Percentiles rank a stretch among this genome's conserved stretches.
Conservation (phyloP, 2,329 filamentous ascomycete species). For the Rugonectria rugulosa region DNA sequence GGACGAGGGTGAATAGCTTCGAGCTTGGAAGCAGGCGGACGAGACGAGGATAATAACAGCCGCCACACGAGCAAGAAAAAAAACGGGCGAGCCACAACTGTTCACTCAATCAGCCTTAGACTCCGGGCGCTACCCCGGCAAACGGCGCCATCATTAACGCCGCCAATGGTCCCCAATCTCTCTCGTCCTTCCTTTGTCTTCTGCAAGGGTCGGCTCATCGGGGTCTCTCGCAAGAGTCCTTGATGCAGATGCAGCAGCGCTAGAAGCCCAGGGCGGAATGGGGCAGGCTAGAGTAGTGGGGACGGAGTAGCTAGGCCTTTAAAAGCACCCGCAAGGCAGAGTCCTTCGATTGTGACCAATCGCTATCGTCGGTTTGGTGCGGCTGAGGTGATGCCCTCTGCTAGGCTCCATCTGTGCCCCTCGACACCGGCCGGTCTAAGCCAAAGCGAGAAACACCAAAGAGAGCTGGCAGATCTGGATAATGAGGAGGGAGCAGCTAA, state of each 20-base stretch:
- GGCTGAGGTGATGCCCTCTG: slow-evolving; percentile 32
- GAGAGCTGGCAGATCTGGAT: neutral
- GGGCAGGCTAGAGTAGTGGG: no score
- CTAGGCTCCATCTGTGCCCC: slow-evolving; percentile 11
- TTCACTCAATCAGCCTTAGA: neutral
- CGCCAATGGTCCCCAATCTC: neutral
- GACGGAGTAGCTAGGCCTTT: no score
- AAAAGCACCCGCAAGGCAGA: slow-evolving; percentile 35
- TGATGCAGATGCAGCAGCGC: slow-evolving; percentile 29
- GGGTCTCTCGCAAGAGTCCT: slow-evolving; percentile 12
- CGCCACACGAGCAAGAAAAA: neutral
- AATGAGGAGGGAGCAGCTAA: neutral
- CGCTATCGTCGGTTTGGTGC: slow-evolving; percentile 23
- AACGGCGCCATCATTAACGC: slow-evolving; percentile 8
- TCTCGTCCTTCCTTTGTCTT: neutral
- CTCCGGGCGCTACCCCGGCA: slow-evolving; percentile 11
- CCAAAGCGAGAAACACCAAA: slow-evolving; percentile 8
- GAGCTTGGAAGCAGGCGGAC: neutral
- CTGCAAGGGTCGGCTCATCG: slow-evolving; percentile 26
- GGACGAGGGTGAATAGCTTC: slow-evolving; percentile 1
- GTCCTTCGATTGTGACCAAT: slow-evolving; percentile 26
- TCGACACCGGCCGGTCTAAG: slow-evolving; percentile 4
- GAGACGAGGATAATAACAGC: slow-evolving; percentile 17
- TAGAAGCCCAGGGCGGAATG: slow-evolving; percentile 8
- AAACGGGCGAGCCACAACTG: slow-evolving; percentile 5